Evolutionary conservation across 768 basidiomycete species (phyloP).

Genomic region (Boletales sp.): DNA sequence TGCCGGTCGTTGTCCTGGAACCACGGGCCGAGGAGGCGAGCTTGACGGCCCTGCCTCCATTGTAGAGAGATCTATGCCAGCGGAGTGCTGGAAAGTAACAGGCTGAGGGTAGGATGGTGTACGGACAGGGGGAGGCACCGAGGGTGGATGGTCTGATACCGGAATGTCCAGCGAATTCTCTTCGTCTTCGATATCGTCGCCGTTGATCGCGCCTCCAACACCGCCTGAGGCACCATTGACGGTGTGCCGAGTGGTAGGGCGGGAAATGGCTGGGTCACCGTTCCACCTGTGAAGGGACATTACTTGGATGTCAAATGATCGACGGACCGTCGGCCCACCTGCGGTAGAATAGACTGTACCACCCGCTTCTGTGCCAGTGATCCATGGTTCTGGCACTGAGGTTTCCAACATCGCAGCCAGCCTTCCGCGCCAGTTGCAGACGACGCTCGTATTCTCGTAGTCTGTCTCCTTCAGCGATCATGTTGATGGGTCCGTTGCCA

Average conservation of each 20-base stretch:
- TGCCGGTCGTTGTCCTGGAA: constrained; percentile 6
- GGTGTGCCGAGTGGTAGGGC: constrained; percentile 40
- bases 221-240: constrained; percentile 24
- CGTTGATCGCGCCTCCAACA: constrained; percentile 31
- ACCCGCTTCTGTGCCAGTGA: constrained; percentile 74
- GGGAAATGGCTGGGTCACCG: constrained; percentile 59
- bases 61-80: constrained; percentile 13
- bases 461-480: constrained; percentile 58
- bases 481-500: constrained; percentile 37
- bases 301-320: background rate
- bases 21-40: constrained; percentile 13
- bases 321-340: constrained; percentile 38
- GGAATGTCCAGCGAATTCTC: constrained; percentile 42
- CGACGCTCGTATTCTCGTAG: constrained; percentile 71
- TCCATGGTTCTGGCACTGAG: constrained; percentile 71
- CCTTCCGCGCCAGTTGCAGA: constrained; percentile 60
- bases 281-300: constrained; percentile 48
- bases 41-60: constrained; percentile 19
- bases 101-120: constrained; percentile 23
- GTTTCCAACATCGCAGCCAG: constrained; percentile 68
- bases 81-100: constrained; percentile 8
- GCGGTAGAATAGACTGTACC: constrained; percentile 71
- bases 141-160: constrained; percentile 26
- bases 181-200: constrained; percentile 53
- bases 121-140: constrained; percentile 24